These are phyloP conservation scores for Melocanna baccifera DNA, from an alignment of 176 grass and related monocot genomes.

Conservation along the genomic window DNA sequence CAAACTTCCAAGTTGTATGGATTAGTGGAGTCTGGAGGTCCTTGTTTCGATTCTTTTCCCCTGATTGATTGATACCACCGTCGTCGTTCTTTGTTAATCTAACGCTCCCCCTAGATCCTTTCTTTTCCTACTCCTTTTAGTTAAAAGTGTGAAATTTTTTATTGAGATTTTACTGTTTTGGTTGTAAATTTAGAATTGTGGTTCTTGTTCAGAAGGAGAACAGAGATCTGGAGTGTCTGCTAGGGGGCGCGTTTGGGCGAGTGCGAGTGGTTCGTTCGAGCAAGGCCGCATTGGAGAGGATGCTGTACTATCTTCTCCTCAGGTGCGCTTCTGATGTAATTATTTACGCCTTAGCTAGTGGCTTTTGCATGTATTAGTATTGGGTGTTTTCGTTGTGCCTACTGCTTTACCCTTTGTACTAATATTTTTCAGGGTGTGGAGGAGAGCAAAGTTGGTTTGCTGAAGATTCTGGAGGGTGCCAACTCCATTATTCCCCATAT, in stretches of 20 bases:
- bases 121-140: not conserved
- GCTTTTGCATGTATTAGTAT: not conserved
- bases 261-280: slow-evolving; percentile 43
- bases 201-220: slow-evolving; percentile 40
- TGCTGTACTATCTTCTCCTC: slow-evolving; percentile 2
- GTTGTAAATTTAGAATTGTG: not conserved
- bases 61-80: not conserved
- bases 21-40: not conserved
- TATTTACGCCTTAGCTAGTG: not conserved
- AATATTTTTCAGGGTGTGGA: slow-evolving; percentile 44
- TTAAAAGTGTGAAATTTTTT: too few relatives aligned
- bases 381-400: not conserved
- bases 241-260: slow-evolving; percentile 21
- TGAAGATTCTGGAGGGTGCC: slow-evolving; percentile 62
- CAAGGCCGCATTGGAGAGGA: slow-evolving; percentile 25
- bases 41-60: not conserved
- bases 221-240: slow-evolving; percentile 1
- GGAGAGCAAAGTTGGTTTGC: slow-evolving; percentile 37
- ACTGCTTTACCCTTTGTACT: not conserved
- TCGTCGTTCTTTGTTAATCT: not conserved
- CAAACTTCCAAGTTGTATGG: not conserved
- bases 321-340: slow-evolving; percentile 39
- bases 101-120: not conserved
- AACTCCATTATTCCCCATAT: slow-evolving; percentile 82
- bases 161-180: not conserved